A percentile compares a stretch with the other conserved stretches of the same genome.
These are phyloP conservation scores for Xerocomus minutiporus DNA, from an alignment of 1,284 basidiomycete species.

Conservation along the genomic window DNA sequence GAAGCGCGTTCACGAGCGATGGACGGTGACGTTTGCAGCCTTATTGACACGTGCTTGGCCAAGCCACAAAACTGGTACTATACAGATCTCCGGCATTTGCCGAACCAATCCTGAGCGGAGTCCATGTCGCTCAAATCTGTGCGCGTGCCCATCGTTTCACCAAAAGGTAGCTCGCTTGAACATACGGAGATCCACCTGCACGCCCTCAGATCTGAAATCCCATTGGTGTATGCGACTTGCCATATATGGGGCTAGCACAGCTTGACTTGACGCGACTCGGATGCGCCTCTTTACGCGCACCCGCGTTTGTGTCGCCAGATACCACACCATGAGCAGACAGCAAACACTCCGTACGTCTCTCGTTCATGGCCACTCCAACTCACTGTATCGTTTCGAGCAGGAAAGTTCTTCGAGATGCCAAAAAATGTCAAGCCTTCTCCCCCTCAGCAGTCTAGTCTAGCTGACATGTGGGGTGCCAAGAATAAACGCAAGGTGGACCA, in stretches of 20 bases:
- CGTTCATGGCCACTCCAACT: not conserved
- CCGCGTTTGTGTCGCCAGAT: not conserved
- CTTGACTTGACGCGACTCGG: not conserved
- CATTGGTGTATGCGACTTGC: not conserved
- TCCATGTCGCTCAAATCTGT: no score
- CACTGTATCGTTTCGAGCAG: constrained; percentile 30
- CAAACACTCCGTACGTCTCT: constrained; percentile 59
- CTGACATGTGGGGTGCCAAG: constrained; percentile 64
- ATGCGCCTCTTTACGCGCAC: constrained; percentile 22
- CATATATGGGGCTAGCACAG: not conserved
- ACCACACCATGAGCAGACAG: constrained; percentile 55
- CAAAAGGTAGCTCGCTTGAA: no score
- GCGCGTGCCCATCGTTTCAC: no score
- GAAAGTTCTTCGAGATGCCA: constrained; percentile 71
- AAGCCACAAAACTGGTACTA: constrained; percentile 47
- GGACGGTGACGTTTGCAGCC: constrained; percentile 30
- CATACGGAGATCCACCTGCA: no score
- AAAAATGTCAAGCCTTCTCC: constrained; percentile 55
- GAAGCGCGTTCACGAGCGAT: constrained; percentile 18
- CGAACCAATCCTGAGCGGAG: constrained; percentile 19
- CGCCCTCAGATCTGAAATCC: no score
- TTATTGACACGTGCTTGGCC: constrained; percentile 25
- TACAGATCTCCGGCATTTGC: constrained; percentile 45
- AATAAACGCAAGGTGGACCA: constrained; percentile 30
- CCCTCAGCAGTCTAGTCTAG: constrained; percentile 65